These are phyloP conservation scores for Leonotis leonurus DNA, from an alignment of 257 asterid species.

Conservation along the genomic window DNA sequence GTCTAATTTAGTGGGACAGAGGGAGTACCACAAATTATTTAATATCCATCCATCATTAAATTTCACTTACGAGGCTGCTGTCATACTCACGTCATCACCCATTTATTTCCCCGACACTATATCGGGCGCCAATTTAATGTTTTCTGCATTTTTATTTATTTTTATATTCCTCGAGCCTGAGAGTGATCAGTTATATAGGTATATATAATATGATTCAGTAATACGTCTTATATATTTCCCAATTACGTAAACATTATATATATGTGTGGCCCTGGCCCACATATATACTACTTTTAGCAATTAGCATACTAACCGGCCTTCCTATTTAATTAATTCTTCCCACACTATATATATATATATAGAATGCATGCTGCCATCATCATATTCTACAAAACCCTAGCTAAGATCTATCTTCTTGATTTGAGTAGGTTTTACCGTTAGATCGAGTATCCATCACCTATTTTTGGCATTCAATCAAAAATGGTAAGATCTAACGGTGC, in stretches of 20 bases:
- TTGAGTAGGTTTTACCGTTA: background rate
- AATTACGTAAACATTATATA: too few relatives aligned
- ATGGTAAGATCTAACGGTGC: conserved; percentile 28
- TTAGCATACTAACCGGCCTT: conserved; percentile 6
- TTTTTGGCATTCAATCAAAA: background rate
- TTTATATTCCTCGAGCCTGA: too few relatives aligned
- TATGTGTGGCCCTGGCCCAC: too few relatives aligned
- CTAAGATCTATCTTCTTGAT: background rate
- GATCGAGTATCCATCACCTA: too few relatives aligned
- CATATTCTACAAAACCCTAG: background rate
- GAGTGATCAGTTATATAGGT: too few relatives aligned
- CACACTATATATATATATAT: too few relatives aligned
- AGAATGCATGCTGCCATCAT: conserved; percentile 11
- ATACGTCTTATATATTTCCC: too few relatives aligned
- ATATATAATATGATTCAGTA: too few relatives aligned
- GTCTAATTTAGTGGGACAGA: too few relatives aligned
- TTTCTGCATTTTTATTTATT: too few relatives aligned
- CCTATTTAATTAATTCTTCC: conserved; percentile 14
- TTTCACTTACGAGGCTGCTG: conserved; percentile 11
- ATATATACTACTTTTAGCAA: conserved; percentile 13
- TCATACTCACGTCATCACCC: conserved; percentile 20
- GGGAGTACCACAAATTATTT: conserved; percentile 6
- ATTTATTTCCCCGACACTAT: conserved; percentile 23
- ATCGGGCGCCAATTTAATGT: conserved; percentile 7
- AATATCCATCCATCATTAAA: conserved; percentile 15